Evolutionary conservation across 2,329 filamentous ascomycete species (phyloP).

Genomic region (Colletotrichum tropicale): DNA sequence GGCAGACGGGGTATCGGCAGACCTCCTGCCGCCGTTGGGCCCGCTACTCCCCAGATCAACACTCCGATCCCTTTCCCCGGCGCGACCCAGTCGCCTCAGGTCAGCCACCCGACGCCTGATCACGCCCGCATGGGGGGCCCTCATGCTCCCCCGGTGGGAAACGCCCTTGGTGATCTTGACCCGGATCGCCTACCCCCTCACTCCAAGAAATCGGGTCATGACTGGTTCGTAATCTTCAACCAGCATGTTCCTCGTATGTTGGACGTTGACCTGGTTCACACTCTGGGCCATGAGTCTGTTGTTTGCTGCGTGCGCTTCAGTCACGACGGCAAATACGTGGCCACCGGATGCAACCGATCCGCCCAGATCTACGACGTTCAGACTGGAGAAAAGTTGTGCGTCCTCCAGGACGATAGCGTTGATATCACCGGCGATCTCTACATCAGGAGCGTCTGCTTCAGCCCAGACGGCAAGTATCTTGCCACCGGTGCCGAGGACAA

Average conservation of each 20-base stretch:
- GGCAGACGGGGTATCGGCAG: slow-evolving; percentile 74
- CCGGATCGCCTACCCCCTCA: slow-evolving; percentile 83
- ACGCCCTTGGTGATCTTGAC: slow-evolving; percentile 83
- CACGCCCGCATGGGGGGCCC: slow-evolving; percentile 59
- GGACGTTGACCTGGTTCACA: slow-evolving; percentile 94
- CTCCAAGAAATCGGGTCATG: slow-evolving; percentile 85
- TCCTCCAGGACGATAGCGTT: slow-evolving; percentile 86
- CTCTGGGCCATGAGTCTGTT: slow-evolving; percentile 90
- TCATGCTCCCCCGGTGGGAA: slow-evolving; percentile 49
- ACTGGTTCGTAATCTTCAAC: slow-evolving; percentile 99
- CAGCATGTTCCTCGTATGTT: slow-evolving; percentile 86
- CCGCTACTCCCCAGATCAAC: slow-evolving; percentile 91
- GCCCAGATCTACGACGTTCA: slow-evolving; percentile 98
- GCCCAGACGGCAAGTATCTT: slow-evolving; percentile 90
- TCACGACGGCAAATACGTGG: slow-evolving; percentile 91
- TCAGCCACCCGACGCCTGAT: slow-evolving; percentile 82
- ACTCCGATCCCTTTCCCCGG: slow-evolving; percentile 86
- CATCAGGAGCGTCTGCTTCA: slow-evolving; percentile 98
- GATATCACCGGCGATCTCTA: slow-evolving; percentile 92
- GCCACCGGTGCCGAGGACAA: slow-evolving; percentile 98
- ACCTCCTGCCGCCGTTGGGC: slow-evolving; percentile 65
- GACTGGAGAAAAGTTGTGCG: slow-evolving; percentile 84
- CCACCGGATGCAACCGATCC: slow-evolving; percentile 96
- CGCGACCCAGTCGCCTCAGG: slow-evolving; percentile 81
- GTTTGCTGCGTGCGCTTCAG: slow-evolving; percentile 99